Evolutionary conservation across 1,139 yeast species (phyloP), one percentile per base, ranked within the genome.

Genomic region (Sugiyamaella japonica): DNA sequence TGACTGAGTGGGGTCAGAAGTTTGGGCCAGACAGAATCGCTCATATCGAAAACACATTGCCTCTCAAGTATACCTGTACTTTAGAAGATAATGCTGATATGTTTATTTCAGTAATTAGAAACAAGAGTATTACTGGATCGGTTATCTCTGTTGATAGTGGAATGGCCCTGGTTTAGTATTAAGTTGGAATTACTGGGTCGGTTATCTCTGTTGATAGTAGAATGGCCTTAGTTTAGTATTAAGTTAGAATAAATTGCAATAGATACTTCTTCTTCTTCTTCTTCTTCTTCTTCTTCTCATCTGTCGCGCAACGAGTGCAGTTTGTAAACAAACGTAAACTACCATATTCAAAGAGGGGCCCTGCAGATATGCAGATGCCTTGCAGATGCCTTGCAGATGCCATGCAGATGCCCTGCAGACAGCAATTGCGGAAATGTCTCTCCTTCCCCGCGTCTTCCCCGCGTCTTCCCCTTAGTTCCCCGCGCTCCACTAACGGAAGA

Each of bases 1-100:
- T 70, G 52, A 74, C 78, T 4, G 77, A 74, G 36, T 74, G 77
- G 77, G 75, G 75, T 5, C 59, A 63, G 53, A 60, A 66, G 53
- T 74, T 73, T 54, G 72, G 73, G 7, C 56, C 64, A 31, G 73
- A 69, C 20, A 56, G 51, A 44, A 62, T 73, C 48, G 64, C 65
- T 9, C 54, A 54, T 13, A 61, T 69, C 12, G 63, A 59, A 48
- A 61, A 59, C 10, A 38, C 48, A 28, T 62, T 72, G 3, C 75
- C 76, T 3, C 61, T 74, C 43, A 66, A 70, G 52, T 55, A 61
- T 39, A 59, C 69, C 12, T 59, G 72, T 6, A 68, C 66, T 34
- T 61, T 73, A 42, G 73, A 68, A 40, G 76, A 73, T 56, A 64
- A 69, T 17, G 77, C 76, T 5, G 64, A 69, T 7, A 66, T 70